These are phyloP conservation scores for Umbilicaria muhlenbergii DNA, from an alignment of 495 filamentous ascomycete species.

Conservation along the genomic window DNA sequence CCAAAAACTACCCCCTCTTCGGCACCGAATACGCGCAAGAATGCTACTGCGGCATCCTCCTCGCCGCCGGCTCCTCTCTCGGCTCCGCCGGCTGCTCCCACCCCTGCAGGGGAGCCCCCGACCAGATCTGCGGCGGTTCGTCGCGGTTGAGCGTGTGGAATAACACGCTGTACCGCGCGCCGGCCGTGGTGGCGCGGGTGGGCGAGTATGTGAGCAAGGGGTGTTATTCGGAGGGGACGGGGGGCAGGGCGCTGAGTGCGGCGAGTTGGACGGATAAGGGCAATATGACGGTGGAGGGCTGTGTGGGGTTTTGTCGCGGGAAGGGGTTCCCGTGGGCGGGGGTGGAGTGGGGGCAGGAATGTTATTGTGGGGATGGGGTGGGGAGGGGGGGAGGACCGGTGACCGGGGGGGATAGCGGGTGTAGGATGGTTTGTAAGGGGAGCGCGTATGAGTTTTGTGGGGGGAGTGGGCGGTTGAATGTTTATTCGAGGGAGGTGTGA, in stretches of 20 bases:
- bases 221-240: too few relatives aligned
- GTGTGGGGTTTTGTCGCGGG: neutral
- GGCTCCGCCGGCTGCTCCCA: conserved; percentile 3
- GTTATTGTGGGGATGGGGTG: conserved; percentile 23
- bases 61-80: too few relatives aligned
- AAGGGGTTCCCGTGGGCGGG: too few relatives aligned
- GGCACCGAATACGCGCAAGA: conserved; percentile 25
- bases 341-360: conserved; percentile 4
- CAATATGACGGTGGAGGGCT: too few relatives aligned
- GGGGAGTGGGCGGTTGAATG: conserved; percentile 14
- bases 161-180: too few relatives aligned
- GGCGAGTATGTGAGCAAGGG: too few relatives aligned
- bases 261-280: too few relatives aligned
- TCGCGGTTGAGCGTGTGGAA: conserved; percentile 18
- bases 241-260: too few relatives aligned
- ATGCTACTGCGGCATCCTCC: neutral
- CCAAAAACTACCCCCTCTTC: conserved; percentile 18
- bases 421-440: conserved; percentile 25
- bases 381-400: conserved; percentile 1
- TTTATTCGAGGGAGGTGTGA: conserved; percentile 9
- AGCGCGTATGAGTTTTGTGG: conserved; percentile 25
- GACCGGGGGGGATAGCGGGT: conserved; percentile 15
- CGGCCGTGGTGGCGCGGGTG: too few relatives aligned
- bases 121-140: conserved; percentile 29
- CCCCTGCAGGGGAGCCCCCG: conserved; percentile 19